Conservation (phyloP, 1,284 basidiomycete genomes). For the Ustilago trichophora region DNA sequence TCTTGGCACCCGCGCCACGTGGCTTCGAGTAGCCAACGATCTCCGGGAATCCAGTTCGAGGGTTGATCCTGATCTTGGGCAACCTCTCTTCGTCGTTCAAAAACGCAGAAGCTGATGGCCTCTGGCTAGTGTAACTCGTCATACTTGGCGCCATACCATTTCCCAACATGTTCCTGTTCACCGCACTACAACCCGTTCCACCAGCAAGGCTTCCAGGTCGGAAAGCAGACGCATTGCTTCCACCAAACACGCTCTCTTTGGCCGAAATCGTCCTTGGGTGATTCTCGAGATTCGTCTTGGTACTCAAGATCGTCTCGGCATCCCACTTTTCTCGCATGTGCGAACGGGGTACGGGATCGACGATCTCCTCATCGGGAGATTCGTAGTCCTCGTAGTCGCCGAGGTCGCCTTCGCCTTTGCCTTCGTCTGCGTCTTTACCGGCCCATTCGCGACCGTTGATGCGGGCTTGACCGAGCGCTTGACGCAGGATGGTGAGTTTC, state of each 20-base stretch:
- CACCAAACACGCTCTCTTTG: constrained; percentile 48
- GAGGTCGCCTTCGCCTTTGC: constrained; percentile 68
- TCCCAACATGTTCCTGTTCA: constrained; percentile 24
- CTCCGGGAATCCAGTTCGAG: constrained; percentile 59
- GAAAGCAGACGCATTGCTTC: constrained; percentile 33
- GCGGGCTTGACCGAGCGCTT: constrained; percentile 54
- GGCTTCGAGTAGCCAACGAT: constrained; percentile 56
- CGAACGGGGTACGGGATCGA: constrained; percentile 32
- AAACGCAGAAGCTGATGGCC: constrained; percentile 32
- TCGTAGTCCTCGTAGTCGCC: constrained; percentile 84
- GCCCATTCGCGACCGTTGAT: constrained; percentile 48
- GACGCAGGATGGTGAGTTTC: constrained; percentile 73
- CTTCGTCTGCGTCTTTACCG: constrained; percentile 60
- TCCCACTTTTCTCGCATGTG: constrained; percentile 64
- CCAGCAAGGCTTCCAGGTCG: constrained; percentile 21
- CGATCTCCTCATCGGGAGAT: constrained; percentile 70
- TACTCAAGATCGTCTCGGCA: constrained; percentile 62
- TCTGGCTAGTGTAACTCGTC: constrained; percentile 31
- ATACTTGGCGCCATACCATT: constrained; percentile 42
- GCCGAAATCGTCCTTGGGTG: constrained; percentile 61
- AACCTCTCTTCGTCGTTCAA: constrained; percentile 41
- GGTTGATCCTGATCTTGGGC: constrained; percentile 58
- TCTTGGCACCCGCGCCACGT: constrained; percentile 13
- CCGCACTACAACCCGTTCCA: constrained; percentile 6
- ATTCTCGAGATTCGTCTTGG: constrained; percentile 65